phyloP scores from a whole-genome alignment of 2,329 filamentous ascomycete genomes.

The Pseudocercospora musae region DNA sequence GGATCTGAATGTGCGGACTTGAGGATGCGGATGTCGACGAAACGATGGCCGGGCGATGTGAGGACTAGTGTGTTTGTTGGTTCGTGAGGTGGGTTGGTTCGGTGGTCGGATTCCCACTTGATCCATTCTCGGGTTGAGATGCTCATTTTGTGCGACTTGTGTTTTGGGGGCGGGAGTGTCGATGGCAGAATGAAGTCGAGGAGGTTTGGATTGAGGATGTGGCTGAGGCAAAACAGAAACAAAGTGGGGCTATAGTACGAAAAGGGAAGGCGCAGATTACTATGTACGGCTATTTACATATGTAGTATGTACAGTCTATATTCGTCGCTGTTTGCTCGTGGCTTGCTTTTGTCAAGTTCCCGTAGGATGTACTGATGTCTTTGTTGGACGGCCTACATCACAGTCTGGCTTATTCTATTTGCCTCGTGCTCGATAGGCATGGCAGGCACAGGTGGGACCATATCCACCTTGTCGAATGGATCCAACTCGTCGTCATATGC shows the following conservation, averaged over 20 bases:
- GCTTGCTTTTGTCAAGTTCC: not conserved
- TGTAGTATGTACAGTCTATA: slow-evolving; percentile 9
- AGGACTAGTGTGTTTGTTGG: slow-evolving; percentile 64
- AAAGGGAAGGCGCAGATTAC: slow-evolving; percentile 3
- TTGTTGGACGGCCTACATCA: slow-evolving; percentile 6
- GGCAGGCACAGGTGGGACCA: slow-evolving; percentile 22
- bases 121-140: slow-evolving; percentile 61
- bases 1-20: slow-evolving; percentile 21
- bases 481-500: slow-evolving; percentile 30
- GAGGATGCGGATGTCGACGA: slow-evolving; percentile 61
- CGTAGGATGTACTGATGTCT: not conserved
- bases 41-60: slow-evolving; percentile 56
- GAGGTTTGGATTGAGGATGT: not conserved
- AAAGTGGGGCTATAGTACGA: not conserved
- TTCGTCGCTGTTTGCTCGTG: slow-evolving; percentile 2
- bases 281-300: not conserved
- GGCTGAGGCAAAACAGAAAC: not conserved
- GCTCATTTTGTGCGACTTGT: slow-evolving; percentile 32
- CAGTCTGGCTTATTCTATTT: slow-evolving; percentile 10
- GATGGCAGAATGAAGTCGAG: not conserved
- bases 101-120: slow-evolving; percentile 52
- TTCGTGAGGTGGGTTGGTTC: slow-evolving; percentile 42
- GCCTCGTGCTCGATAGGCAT: slow-evolving; percentile 10
- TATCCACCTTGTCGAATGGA: slow-evolving; percentile 37
- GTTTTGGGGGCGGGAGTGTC: not conserved